phyloP scores from a whole-genome alignment of 1,284 basidiomycete species.

The Apiotrichum montevideense region DNA sequence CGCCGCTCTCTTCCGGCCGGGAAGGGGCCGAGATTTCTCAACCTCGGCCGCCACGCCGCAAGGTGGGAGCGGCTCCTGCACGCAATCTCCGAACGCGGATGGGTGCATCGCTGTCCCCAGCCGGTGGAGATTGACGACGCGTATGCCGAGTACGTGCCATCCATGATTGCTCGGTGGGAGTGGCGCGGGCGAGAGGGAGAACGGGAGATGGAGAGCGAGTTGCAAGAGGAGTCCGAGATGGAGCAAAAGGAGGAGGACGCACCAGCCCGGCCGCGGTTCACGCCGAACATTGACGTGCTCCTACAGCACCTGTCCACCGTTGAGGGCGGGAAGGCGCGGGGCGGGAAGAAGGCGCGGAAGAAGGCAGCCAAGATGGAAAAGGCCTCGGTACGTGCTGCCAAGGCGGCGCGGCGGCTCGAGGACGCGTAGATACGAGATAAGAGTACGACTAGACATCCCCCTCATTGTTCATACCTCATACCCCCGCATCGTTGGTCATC shows the following conservation, averaged over 20 bases:
- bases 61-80: constrained; percentile 7
- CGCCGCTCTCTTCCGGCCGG: background rate
- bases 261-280: too few species aligned
- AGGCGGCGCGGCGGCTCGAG: too few species aligned
- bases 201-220: background rate
- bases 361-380: too few species aligned
- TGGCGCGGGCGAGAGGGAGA: background rate
- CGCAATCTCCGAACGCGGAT: constrained; percentile 1
- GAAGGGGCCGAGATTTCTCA: background rate
- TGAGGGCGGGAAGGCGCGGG: too few species aligned
- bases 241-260: background rate
- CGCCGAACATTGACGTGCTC: too few species aligned
- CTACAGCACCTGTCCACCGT: too few species aligned
- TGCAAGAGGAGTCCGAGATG: background rate
- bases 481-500: background rate
- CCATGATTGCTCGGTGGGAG: background rate
- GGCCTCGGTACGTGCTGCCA: too few species aligned
- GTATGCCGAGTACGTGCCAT: background rate
- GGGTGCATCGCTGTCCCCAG: background rate
- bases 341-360: too few species aligned
- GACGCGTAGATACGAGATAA: too few species aligned
- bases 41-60: constrained; percentile 2
- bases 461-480: too few species aligned
- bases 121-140: background rate
- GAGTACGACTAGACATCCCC: too few species aligned